Conservation (phyloP, 202 grass and related monocot genomes). For the Alloteropsis angusta region DNA sequence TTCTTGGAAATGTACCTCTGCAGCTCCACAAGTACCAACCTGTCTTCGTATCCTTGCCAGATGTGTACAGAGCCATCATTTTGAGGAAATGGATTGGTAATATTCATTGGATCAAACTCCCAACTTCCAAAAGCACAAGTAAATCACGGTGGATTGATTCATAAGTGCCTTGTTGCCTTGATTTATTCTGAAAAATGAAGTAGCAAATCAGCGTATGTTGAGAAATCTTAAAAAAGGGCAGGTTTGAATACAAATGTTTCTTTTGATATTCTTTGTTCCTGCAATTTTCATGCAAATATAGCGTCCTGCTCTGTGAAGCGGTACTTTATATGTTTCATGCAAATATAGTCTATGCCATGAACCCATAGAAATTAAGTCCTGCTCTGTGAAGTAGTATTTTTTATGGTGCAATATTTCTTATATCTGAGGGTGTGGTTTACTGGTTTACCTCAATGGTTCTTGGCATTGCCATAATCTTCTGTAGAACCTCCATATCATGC, state of each 20-base stretch:
- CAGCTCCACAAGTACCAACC: slow-evolving; percentile 47
- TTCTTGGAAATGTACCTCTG: slow-evolving; percentile 58
- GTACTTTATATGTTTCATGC: slow-evolving; percentile 1
- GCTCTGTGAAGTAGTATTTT: background rate
- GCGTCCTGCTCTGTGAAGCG: background rate
- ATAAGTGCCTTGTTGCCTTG: slow-evolving; percentile 61
- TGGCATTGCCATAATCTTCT: slow-evolving; percentile 39
- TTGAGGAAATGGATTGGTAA: slow-evolving; percentile 51
- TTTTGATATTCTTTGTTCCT: background rate
- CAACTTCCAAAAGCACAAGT: slow-evolving; percentile 52
- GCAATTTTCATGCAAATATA: slow-evolving; percentile 16
- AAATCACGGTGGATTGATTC: slow-evolving; percentile 77
- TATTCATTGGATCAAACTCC: slow-evolving; percentile 48
- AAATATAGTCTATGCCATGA: background rate
- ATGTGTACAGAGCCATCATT: slow-evolving; percentile 56
- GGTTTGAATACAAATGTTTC: background rate
- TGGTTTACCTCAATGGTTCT: slow-evolving; percentile 42
- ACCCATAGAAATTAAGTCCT: background rate
- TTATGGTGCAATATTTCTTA: background rate
- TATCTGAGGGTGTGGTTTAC: slow-evolving; percentile 20
- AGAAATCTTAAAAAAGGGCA: background rate
- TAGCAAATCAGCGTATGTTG: slow-evolving; percentile 14
- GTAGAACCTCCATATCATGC: slow-evolving; percentile 51
- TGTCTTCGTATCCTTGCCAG: slow-evolving; percentile 71
- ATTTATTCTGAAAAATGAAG: slow-evolving; percentile 47